Conservation (phyloP, 495 filamentous ascomycete genomes). For the Elasticomyces elasticus region DNA sequence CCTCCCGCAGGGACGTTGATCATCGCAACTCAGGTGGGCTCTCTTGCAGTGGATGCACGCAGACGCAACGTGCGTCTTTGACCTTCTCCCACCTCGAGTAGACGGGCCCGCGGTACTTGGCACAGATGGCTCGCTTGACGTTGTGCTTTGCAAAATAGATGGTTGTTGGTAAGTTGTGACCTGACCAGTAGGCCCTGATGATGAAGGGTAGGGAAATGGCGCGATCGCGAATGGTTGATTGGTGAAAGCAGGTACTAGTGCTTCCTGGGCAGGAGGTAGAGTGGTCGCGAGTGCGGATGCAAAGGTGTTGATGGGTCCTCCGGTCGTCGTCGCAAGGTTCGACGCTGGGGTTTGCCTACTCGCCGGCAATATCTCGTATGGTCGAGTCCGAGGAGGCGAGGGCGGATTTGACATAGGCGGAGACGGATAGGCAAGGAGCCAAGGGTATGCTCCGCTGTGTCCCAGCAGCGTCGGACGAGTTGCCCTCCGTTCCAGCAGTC, state of each 20-base stretch:
- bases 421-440: slow-evolving; percentile 26
- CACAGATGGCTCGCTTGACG: not conserved
- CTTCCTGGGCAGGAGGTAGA: not conserved
- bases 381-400: slow-evolving; percentile 21
- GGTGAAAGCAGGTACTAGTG: not conserved
- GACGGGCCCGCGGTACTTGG: not conserved
- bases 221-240: not conserved
- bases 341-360: not conserved
- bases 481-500: not conserved
- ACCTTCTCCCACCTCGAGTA: slow-evolving; percentile 46
- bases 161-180: slow-evolving; percentile 9
- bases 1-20: slow-evolving; percentile 52
- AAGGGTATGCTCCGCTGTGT: not conserved
- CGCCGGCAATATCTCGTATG: not conserved
- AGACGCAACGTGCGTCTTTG: slow-evolving; percentile 92
- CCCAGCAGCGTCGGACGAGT: not conserved
- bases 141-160: slow-evolving; percentile 7
- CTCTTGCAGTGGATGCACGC: slow-evolving; percentile 96
- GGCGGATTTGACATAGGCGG: slow-evolving; percentile 36
- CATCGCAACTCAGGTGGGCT: slow-evolving; percentile 78
- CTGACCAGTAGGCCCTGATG: slow-evolving; percentile 4
- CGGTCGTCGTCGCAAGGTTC: not conserved
- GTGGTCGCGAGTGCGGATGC: not conserved
- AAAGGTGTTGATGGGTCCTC: not conserved
- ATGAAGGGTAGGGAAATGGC: not conserved